Percentiles rank a stretch among this genome's conserved stretches.
phyloP scores from a whole-genome alignment of 495 filamentous ascomycete species.

The Patellaria atrata region DNA sequence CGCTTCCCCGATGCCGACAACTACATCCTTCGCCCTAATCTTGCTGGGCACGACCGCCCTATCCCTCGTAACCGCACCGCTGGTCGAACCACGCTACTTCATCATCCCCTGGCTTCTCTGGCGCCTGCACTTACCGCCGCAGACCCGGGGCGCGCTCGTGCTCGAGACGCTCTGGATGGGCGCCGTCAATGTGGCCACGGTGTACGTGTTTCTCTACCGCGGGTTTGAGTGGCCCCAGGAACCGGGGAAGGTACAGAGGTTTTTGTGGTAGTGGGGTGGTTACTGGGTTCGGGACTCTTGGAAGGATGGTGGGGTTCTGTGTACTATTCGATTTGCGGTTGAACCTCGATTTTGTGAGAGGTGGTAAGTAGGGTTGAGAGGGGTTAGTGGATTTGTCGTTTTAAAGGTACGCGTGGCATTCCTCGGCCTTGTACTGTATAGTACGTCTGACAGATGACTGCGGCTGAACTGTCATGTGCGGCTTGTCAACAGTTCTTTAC shows the following conservation, averaged over 20 bases:
- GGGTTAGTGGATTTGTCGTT: too few relatives aligned
- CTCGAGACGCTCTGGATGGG: conserved; percentile 72
- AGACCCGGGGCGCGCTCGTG: conserved; percentile 35
- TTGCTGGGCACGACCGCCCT: conserved; percentile 59
- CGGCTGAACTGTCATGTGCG: too few relatives aligned
- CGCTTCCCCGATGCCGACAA: too few relatives aligned
- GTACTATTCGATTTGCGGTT: too few relatives aligned
- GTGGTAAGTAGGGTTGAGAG: too few relatives aligned
- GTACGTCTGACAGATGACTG: too few relatives aligned
- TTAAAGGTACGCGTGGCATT: too few relatives aligned
- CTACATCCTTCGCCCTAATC: conserved; percentile 48
- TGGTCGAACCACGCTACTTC: conserved; percentile 91
- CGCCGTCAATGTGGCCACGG: conserved; percentile 53
- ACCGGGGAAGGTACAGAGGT: conserved; percentile 66
- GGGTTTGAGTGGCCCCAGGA: conserved; percentile 76
- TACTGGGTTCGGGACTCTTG: background rate
- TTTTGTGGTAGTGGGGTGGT: conserved; percentile 62
- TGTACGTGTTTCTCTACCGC: conserved; percentile 65
- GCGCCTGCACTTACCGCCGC: conserved; percentile 44
- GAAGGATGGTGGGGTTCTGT: background rate
- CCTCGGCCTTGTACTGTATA: too few relatives aligned
- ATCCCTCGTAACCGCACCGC: conserved; percentile 70
- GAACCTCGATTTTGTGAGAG: too few relatives aligned
- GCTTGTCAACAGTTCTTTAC: too few relatives aligned
- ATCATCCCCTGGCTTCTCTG: conserved; percentile 93